Conservation (phyloP, 352 stramenopile species). For the Globisporangium megalacanthum region DNA sequence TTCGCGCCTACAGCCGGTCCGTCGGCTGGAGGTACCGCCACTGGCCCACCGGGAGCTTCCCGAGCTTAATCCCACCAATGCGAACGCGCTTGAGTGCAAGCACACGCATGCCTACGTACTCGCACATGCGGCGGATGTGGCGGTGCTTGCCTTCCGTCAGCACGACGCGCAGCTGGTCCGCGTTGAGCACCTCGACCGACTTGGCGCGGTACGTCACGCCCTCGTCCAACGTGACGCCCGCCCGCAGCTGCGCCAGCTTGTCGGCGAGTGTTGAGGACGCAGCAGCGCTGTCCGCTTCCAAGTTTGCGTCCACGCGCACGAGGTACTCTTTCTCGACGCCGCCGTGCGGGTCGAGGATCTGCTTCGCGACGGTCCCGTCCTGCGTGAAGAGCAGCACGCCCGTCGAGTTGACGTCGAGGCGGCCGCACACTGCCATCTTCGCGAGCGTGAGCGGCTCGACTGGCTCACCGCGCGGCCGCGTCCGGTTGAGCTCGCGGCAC, state of each 20-base stretch:
- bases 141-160: conserved; percentile 94
- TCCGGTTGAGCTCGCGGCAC: conserved; percentile 52
- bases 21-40: conserved; percentile 79
- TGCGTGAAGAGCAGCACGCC: conserved; percentile 80
- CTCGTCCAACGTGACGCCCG: conserved; percentile 49
- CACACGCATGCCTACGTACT: conserved; percentile 87
- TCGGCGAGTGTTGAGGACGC: conserved; percentile 27
- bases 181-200: conserved; percentile 74
- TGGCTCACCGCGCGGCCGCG: conserved; percentile 24
- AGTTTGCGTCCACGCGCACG: conserved; percentile 56
- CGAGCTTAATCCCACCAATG: conserved; percentile 87
- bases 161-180: conserved; percentile 81
- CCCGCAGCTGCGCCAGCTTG: conserved; percentile 47
- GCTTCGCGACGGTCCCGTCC: conserved; percentile 71
- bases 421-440: conserved; percentile 81
- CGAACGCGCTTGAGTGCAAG: conserved; percentile 88
- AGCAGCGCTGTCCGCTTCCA: conserved; percentile 48
- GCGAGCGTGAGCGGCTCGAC: conserved; percentile 53
- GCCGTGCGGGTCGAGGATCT: conserved; percentile 65
- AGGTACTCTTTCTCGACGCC: conserved; percentile 84
- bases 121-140: conserved; percentile 96
- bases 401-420: conserved; percentile 81
- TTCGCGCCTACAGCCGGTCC: conserved; percentile 34
- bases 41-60: conserved; percentile 55
- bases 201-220: conserved; percentile 70